Conservation (phyloP, 73 alveolate genomes). For the Stentor coeruleus region DNA sequence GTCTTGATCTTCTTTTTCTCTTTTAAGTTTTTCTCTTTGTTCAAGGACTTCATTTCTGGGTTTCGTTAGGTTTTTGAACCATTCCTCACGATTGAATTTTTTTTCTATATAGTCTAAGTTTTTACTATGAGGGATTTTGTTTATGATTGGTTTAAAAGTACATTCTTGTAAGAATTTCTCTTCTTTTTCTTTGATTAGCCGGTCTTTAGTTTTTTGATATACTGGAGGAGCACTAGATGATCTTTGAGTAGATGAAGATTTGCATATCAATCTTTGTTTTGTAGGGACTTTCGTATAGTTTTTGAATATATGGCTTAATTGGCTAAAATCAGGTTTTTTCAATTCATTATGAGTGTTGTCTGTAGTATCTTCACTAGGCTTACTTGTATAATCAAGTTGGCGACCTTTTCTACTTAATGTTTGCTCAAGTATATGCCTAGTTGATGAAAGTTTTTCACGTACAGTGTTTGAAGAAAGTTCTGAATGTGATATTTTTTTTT, state of each 20-base stretch:
- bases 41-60: slow-evolving; percentile 13
- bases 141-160: background rate
- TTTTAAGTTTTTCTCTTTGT: background rate
- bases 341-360: slow-evolving; percentile 4
- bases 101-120: slow-evolving; percentile 3
- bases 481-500: background rate
- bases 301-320: background rate
- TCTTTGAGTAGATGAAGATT: background rate
- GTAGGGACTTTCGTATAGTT: background rate
- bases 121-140: background rate
- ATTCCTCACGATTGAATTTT: background rate
- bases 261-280: background rate
- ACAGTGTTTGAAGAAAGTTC: background rate
- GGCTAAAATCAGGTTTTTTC: slow-evolving; percentile 1
- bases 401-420: background rate
- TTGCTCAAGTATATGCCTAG: background rate
- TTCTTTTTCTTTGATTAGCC: slow-evolving; percentile 14
- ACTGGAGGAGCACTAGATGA: slow-evolving; percentile 24
- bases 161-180: slow-evolving; percentile 14
- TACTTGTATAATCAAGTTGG: too few species aligned
- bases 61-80: background rate
- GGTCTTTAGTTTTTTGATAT: background rate
- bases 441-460: background rate
- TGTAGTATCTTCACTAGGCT: background rate
- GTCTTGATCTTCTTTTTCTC: slow-evolving; percentile 28